Conservation (phyloP, 1,284 basidiomycete species). For the Ustilago curta region DNA sequence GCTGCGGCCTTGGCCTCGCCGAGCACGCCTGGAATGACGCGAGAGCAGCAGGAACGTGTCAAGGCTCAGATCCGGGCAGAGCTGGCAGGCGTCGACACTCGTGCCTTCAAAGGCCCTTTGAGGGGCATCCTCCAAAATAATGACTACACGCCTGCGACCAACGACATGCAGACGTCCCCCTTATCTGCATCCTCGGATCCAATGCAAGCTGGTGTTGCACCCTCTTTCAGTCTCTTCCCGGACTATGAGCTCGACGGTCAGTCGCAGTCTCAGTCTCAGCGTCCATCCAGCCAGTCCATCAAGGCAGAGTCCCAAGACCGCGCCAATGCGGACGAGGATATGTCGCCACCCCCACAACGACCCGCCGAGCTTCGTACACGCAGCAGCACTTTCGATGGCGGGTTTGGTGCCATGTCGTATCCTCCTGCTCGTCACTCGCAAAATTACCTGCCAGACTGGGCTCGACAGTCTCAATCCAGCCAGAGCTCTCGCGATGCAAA, state of each 20-base stretch:
- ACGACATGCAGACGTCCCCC: constrained; percentile 42
- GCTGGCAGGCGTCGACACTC: constrained; percentile 55
- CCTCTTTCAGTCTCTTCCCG: constrained; percentile 41
- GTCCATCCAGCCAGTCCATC: constrained; percentile 14
- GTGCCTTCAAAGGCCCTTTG: constrained; percentile 58
- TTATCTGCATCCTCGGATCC: constrained; percentile 39
- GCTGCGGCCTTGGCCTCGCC: constrained; percentile 27
- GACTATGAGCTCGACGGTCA: constrained; percentile 40
- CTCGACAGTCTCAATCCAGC: constrained; percentile 39
- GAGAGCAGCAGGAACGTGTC: constrained; percentile 45
- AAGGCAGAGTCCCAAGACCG: constrained; percentile 10
- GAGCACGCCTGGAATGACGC: constrained; percentile 22
- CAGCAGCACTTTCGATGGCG: constrained; percentile 49
- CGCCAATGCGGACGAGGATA: constrained; percentile 14
- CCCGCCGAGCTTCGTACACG: constrained; percentile 36
- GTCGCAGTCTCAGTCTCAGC: constrained; percentile 14
- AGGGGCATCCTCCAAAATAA: constrained; percentile 54
- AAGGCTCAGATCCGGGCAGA: constrained; percentile 53
- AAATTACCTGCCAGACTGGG: constrained; percentile 45
- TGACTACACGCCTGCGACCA: constrained; percentile 31
- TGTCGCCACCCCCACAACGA: constrained; percentile 22
- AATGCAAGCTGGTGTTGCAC: constrained; percentile 47
- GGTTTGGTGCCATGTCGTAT: constrained; percentile 38
- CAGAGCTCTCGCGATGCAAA: constrained; percentile 21
- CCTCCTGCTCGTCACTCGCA: constrained; percentile 46